Evolutionary conservation across 345 rosid genomes (phyloP).

Genomic region (Geranium brycei): DNA sequence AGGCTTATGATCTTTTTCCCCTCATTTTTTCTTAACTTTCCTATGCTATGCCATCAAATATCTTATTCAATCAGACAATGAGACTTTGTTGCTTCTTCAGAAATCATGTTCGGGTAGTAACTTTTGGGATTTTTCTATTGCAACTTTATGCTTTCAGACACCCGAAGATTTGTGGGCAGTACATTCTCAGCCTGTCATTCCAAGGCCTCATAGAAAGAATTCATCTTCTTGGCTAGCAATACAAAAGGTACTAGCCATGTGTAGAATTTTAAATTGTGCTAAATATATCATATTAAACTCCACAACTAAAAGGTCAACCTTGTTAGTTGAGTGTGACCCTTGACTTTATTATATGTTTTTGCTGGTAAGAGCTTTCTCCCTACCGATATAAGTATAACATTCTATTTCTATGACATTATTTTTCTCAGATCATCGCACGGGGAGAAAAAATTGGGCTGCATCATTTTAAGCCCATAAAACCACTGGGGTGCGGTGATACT

Average conservation of each 20-base stretch:
- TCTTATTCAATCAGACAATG: too few species aligned
- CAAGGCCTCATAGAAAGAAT: constrained; percentile 70
- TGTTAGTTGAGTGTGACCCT: too few species aligned
- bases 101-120: too few species aligned
- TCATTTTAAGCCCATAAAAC: constrained; percentile 89
- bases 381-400: background rate
- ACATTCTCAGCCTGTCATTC: constrained; percentile 64
- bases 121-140: too few species aligned
- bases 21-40: too few species aligned
- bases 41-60: too few species aligned
- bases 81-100: too few species aligned
- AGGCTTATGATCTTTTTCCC: too few species aligned
- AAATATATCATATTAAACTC: too few species aligned
- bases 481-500: constrained; percentile 93
- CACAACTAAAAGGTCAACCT: too few species aligned
- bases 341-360: background rate
- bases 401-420: constrained; percentile 6
- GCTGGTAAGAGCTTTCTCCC: background rate
- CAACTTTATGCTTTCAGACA: constrained; percentile 29
- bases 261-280: too few species aligned
- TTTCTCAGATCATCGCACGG: constrained; percentile 46
- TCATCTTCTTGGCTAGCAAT: constrained; percentile 73
- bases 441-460: constrained; percentile 67
- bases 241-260: constrained; percentile 38
- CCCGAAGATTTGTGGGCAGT: constrained; percentile 92